Evolutionary conservation across 2,329 filamentous ascomycete species (phyloP), one percentile per base, ranked within the genome.

Genomic region (Colletotrichum sp.): DNA sequence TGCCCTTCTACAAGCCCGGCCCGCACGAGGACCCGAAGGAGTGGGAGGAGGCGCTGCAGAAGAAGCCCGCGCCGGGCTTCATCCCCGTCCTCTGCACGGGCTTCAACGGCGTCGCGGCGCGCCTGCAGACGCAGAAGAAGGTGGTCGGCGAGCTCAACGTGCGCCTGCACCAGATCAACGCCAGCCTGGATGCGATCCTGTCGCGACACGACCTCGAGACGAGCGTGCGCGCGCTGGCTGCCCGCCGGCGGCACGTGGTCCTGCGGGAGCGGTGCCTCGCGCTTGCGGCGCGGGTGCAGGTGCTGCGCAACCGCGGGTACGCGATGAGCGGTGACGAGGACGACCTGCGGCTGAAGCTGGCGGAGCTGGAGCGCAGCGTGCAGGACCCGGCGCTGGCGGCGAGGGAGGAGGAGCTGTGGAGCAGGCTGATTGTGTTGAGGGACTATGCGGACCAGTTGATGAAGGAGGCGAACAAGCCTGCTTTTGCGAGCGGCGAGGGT

Each of bases 391-490:
- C 93, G 9, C 89, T 96, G 71, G 91, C 91, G 49, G 95, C 94
- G 4, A 88, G 94, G 79, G 93, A 95, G 82, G 95, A 97, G 84
- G 95, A 97, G 87, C 92, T 97, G 60, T 97, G 95, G 95, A 95
- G 95, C 78, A 89, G 95, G 62, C 91, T 97, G 86, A 93, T 96
- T 65, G 91, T 93, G 49, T 87, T 97, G 64, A 89, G 94, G 78
- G 94, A 94, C 77, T 92, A 95, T 78, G 93, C 94, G 26, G 91
- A 93, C 79, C 90, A 92, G 80, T 85, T 98, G 79, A 93, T 93
- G 81, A 92, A 91, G 80, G 95, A 97, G 86, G 89, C 95, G 74
- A 94, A 93, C 82, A 93, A 92, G 85, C 88, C 93, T 71, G 91
- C 92, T 3, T 86, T 88, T 30, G 86, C 89, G 69, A 88, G 90